phyloP scores from a whole-genome alignment of 768 basidiomycete genomes.

The Termitomyces sp. region DNA sequence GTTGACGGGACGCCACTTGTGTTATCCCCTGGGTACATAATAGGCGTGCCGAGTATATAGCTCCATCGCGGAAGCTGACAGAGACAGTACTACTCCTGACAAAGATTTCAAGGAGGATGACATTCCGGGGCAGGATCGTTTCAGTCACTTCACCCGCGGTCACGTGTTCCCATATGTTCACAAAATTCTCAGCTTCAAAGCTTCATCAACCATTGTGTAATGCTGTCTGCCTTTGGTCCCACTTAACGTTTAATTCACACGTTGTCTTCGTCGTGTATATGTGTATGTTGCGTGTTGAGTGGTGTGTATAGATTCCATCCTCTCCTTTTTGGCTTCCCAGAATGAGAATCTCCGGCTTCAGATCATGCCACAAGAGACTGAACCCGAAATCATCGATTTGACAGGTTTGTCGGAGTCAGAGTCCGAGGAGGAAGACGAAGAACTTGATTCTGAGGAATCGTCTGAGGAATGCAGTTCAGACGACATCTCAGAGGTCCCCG shows the following conservation, averaged over 20 bases:
- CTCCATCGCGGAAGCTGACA: not conserved
- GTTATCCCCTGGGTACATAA: not conserved
- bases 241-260: not conserved
- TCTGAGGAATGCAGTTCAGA: conserved; percentile 26
- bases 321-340: not conserved
- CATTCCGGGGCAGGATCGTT: not conserved
- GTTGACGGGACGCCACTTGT: not conserved
- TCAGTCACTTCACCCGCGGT: conserved; percentile 11
- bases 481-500: conserved; percentile 25
- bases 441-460: conserved; percentile 15
- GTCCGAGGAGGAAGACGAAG: conserved; percentile 17
- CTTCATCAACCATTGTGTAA: not conserved
- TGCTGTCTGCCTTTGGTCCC: not conserved
- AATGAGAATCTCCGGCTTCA: conserved; percentile 11
- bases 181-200: not conserved
- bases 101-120: not conserved
- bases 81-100: not conserved
- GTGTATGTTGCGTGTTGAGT: conserved; percentile 5
- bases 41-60: not conserved
- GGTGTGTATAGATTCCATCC: conserved; percentile 2
- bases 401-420: conserved; percentile 34
- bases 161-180: conserved; percentile 11
- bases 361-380: conserved; percentile 21
- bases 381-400: conserved; percentile 40
- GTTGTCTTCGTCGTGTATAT: not conserved